A percentile compares a stretch with the other conserved stretches of the same genome.
Conservation (phyloP, 1,139 yeast genomes). For the Candida sp. region DNA sequence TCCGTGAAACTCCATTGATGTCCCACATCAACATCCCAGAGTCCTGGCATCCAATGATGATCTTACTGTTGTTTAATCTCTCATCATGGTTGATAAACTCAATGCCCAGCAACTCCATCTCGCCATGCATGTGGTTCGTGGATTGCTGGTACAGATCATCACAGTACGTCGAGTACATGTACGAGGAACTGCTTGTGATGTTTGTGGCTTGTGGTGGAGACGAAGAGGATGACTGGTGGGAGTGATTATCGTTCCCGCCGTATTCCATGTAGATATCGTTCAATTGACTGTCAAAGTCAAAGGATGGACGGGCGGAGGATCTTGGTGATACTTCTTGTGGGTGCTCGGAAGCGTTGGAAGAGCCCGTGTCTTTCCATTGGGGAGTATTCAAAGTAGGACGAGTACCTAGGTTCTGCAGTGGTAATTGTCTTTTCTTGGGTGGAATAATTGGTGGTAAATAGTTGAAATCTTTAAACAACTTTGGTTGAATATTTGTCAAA, state of each 20-base stretch:
- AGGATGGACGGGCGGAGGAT: slow-evolving; percentile 17
- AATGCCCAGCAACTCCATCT: slow-evolving; percentile 49
- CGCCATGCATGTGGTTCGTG: slow-evolving; percentile 47
- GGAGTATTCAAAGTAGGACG: slow-evolving; percentile 27
- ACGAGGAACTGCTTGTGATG: slow-evolving; percentile 3
- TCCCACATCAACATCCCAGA: slow-evolving; percentile 51
- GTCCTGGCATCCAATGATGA: slow-evolving; percentile 46
- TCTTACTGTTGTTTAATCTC: slow-evolving; percentile 20
- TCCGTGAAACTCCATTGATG: slow-evolving; percentile 41
- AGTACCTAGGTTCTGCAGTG: slow-evolving; percentile 3
- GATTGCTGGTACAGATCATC: slow-evolving; percentile 30
- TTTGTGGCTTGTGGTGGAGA: slow-evolving; percentile 5
- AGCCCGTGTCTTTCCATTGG: slow-evolving; percentile 20
- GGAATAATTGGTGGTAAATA: slow-evolving; percentile 28
- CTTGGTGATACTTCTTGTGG: slow-evolving; percentile 17
- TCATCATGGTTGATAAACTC: slow-evolving; percentile 31
- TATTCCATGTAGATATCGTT: slow-evolving; percentile 12
- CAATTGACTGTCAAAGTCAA: slow-evolving; percentile 14
- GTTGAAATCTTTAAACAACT: slow-evolving; percentile 40
- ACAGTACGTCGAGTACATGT: slow-evolving; percentile 11
- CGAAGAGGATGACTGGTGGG: not conserved
- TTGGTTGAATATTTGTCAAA: slow-evolving; percentile 41
- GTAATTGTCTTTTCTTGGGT: slow-evolving; percentile 13
- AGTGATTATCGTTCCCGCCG: not conserved
- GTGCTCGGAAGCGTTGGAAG: not conserved